phyloP scores from a whole-genome alignment of 257 asterid species.

The Cruciata laevipes region DNA sequence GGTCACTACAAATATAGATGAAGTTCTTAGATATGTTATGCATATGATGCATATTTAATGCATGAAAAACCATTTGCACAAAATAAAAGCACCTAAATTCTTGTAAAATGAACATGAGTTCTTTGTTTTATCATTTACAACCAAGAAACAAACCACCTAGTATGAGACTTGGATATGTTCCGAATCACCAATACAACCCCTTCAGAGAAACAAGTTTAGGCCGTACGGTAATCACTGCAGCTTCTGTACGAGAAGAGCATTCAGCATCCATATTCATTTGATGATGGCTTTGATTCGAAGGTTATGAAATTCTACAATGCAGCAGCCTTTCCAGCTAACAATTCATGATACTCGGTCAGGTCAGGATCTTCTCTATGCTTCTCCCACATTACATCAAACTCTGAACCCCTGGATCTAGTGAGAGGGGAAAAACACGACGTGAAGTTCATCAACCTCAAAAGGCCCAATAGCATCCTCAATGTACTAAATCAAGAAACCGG shows the following conservation, averaged over 20 bases:
- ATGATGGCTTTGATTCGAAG: slow-evolving; percentile 6
- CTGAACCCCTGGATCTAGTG: slow-evolving; percentile 48
- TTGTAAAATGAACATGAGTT: not conserved
- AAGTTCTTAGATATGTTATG: too few species aligned
- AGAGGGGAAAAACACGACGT: not conserved
- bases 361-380: slow-evolving; percentile 76
- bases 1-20: too few species aligned
- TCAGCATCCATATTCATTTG: not conserved
- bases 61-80: not conserved
- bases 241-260: too few species aligned
- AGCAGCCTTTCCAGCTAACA: slow-evolving; percentile 26
- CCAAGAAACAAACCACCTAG: too few species aligned
- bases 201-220: too few species aligned
- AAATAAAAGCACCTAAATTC: not conserved
- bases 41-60: not conserved
- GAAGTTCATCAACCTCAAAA: not conserved
- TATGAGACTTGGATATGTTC: too few species aligned
- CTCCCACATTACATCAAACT: slow-evolving; percentile 56
- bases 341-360: slow-evolving; percentile 36
- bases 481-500: slow-evolving; percentile 6
- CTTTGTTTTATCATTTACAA: too few species aligned
- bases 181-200: too few species aligned
- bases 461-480: not conserved
- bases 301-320: slow-evolving; percentile 16
- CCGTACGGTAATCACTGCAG: too few species aligned